Percentiles rank a stretch among this genome's conserved stretches.
phyloP scores from a whole-genome alignment of 305 asterid species.

The Lippia alba region DNA sequence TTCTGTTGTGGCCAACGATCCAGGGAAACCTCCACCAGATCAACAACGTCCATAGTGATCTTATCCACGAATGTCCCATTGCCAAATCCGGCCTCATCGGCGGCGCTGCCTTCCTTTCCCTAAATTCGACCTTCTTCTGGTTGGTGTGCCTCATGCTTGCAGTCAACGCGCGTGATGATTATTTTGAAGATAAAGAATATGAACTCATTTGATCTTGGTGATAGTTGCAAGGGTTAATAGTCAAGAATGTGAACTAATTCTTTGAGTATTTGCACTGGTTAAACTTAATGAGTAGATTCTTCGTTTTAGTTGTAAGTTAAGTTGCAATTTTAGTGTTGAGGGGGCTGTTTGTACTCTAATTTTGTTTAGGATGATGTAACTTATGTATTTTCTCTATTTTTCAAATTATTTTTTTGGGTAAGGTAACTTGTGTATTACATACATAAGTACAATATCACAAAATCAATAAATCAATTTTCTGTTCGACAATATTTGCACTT shows the following conservation, averaged over 20 bases:
- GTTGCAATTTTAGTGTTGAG: too few species aligned
- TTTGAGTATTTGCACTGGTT: too few species aligned
- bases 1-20: constrained; percentile 45
- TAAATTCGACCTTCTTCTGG: constrained; percentile 45
- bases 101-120: constrained; percentile 43
- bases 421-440: too few species aligned
- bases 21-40: constrained; percentile 34
- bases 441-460: neutral
- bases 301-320: too few species aligned
- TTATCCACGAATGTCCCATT: constrained; percentile 32
- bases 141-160: constrained; percentile 40
- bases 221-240: too few species aligned
- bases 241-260: too few species aligned
- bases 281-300: too few species aligned
- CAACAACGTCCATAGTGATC: constrained; percentile 32
- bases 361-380: too few species aligned
- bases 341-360: too few species aligned
- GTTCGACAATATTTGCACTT: too few species aligned
- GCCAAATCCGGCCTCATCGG: constrained; percentile 44
- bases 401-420: too few species aligned
- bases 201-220: neutral
- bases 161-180: constrained; percentile 39
- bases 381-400: too few species aligned
- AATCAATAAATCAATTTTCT: neutral
- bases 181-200: constrained; percentile 29